phyloP scores from a whole-genome alignment of 2,329 filamentous ascomycete species.

The Epichloe coenophiala region DNA sequence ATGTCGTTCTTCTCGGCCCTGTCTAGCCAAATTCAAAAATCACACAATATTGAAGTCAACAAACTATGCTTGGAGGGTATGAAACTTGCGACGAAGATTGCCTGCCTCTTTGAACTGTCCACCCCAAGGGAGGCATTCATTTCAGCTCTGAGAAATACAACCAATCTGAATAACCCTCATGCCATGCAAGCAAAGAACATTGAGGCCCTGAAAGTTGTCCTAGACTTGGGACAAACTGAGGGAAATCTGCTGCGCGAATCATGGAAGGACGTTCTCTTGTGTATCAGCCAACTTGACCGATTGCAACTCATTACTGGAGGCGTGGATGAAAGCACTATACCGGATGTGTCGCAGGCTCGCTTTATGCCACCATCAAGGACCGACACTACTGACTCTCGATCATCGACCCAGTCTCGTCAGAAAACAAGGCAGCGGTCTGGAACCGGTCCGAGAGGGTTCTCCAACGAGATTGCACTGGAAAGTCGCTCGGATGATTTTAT shows the following conservation, averaged over 20 bases:
- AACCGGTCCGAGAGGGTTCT: conserved; percentile 51
- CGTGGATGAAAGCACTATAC: conserved; percentile 82
- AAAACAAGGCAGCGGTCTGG: conserved; percentile 36
- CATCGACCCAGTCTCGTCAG: conserved; percentile 47
- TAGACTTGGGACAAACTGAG: conserved; percentile 87
- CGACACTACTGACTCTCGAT: conserved; percentile 44
- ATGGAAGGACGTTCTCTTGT: conserved; percentile 92
- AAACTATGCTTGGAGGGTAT: conserved; percentile 89
- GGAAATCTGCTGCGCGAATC: conserved; percentile 80
- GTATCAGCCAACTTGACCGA: conserved; percentile 88
- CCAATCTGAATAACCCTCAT: conserved; percentile 87
- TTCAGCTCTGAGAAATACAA: conserved; percentile 80
- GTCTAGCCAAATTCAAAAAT: conserved; percentile 85
- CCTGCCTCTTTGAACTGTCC: conserved; percentile 83
- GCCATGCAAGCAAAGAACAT: conserved; percentile 96
- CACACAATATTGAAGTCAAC: conserved; percentile 84
- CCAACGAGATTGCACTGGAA: conserved; percentile 75
- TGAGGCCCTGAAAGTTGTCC: conserved; percentile 79
- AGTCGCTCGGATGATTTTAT: conserved; percentile 88
- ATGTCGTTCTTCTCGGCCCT: conserved; percentile 97
- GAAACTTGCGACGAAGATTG: conserved; percentile 83
- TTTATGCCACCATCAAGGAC: conserved; percentile 49
- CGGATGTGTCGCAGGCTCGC: conserved; percentile 77
- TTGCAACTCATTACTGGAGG: conserved; percentile 91
- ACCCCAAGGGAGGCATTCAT: conserved; percentile 94